Conservation (phyloP, 257 asterid genomes). For the Nicotiana benthamiana region DNA sequence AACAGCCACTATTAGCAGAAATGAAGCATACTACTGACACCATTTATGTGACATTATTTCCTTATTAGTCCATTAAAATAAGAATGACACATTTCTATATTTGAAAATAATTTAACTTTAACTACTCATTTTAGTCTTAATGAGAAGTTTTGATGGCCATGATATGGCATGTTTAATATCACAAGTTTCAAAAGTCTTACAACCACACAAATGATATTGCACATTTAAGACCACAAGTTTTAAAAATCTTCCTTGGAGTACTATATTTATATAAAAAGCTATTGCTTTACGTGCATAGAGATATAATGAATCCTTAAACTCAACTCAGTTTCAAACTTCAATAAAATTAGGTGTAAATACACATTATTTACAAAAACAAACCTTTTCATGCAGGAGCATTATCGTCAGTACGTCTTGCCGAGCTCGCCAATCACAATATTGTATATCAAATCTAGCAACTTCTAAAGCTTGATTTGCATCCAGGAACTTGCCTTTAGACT, state of each 20-base stretch:
- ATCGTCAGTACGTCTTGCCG: slow-evolving; percentile 83
- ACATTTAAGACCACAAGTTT: too few relatives aligned
- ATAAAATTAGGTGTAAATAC: neutral
- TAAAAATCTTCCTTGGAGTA: too few relatives aligned
- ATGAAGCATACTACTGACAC: too few relatives aligned
- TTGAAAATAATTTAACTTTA: too few relatives aligned
- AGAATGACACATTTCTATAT: too few relatives aligned
- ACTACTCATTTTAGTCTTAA: too few relatives aligned
- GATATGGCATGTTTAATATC: too few relatives aligned
- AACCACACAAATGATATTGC: too few relatives aligned
- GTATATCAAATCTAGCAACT: slow-evolving; percentile 81
- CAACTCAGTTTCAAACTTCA: neutral
- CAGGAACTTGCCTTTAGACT: slow-evolving; percentile 64
- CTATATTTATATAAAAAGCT: neutral
- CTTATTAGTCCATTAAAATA: too few relatives aligned
- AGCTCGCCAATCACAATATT: slow-evolving; percentile 97
- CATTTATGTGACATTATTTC: too few relatives aligned
- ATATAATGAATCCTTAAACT: neutral
- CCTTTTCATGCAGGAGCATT: slow-evolving; percentile 97
- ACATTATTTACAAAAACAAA: neutral
- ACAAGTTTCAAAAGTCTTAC: too few relatives aligned
- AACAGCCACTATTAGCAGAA: neutral
- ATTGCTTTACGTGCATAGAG: neutral
- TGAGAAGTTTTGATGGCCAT: too few relatives aligned
- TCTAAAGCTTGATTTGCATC: slow-evolving; percentile 76